Evolutionary conservation across 2,329 filamentous ascomycete genomes (phyloP).

Genomic region (Rhynchosporium agropyri): DNA sequence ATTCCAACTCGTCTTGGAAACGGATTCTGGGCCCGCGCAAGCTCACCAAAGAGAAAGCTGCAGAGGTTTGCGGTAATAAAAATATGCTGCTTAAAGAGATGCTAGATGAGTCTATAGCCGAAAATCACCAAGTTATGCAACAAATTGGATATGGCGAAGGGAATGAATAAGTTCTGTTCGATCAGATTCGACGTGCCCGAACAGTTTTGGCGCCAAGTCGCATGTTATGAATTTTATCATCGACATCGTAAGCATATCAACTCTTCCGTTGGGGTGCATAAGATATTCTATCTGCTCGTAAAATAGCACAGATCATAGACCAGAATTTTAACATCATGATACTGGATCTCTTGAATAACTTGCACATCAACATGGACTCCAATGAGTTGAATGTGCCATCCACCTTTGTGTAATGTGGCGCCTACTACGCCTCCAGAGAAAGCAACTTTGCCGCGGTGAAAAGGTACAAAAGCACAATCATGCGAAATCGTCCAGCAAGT

Average conservation of each 20-base stretch:
- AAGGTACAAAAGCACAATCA: conserved; percentile 25
- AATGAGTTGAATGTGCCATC: conserved; percentile 23
- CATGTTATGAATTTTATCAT: conserved; percentile 27
- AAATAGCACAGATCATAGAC: conserved; percentile 9
- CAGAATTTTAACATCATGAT: neutral
- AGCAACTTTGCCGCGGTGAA: conserved; percentile 23
- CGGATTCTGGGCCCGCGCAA: too few relatives aligned
- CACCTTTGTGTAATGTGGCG: conserved; percentile 22
- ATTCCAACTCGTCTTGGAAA: too few relatives aligned
- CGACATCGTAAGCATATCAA: conserved; percentile 26
- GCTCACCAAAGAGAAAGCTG: too few relatives aligned
- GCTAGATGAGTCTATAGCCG: conserved; percentile 10
- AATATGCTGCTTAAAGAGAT: conserved; percentile 15
- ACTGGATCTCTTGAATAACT: conserved; percentile 28
- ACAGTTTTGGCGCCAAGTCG: conserved; percentile 12
- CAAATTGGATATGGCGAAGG: conserved; percentile 15
- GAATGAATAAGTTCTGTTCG: neutral
- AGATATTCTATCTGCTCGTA: conserved; percentile 8
- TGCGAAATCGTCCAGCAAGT: conserved; percentile 9
- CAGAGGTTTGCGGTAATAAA: too few relatives aligned
- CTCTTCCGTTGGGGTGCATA: conserved; percentile 20
- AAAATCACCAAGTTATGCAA: conserved; percentile 11
- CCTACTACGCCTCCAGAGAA: conserved; percentile 28
- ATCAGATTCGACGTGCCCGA: neutral
- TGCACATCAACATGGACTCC: conserved; percentile 25